These are phyloP conservation scores for Paramarasmius palmivorus DNA, from an alignment of 1,284 basidiomycete species.

Conservation along the genomic window DNA sequence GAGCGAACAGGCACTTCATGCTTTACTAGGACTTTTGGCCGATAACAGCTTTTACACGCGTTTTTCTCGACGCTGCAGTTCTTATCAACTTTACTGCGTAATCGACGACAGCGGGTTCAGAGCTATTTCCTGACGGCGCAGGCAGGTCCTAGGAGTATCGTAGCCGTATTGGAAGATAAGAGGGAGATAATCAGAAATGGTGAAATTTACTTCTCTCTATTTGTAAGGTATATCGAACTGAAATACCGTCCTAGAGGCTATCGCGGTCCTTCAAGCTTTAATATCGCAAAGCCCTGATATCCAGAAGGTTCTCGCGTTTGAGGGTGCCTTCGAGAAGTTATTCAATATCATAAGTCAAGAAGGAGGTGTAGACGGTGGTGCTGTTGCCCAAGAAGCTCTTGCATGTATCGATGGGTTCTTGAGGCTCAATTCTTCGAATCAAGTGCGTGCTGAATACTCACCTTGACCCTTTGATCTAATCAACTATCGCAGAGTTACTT, in stretches of 20 bases:
- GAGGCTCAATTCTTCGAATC: conserved; percentile 93
- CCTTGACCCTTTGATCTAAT: conserved; percentile 10
- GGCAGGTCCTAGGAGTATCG: conserved; percentile 71
- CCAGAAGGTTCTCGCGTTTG: conserved; percentile 96
- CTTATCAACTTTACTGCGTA: conserved; percentile 77
- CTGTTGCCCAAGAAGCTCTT: conserved; percentile 86
- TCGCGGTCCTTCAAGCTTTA: conserved; percentile 82
- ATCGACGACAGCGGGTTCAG: conserved; percentile 82
- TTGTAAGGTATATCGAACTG: background rate
- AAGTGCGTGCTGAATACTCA: conserved; percentile 51
- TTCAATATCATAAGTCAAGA: conserved; percentile 88
- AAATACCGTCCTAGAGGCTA: conserved; percentile 56
- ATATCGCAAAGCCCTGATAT: conserved; percentile 90
- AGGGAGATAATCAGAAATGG: conserved; percentile 85
- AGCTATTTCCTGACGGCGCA: conserved; percentile 86
- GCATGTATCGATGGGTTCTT: conserved; percentile 84
- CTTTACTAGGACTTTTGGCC: conserved; percentile 77
- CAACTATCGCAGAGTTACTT: conserved; percentile 84
- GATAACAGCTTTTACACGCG: conserved; percentile 84
- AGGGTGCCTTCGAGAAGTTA: conserved; percentile 94
- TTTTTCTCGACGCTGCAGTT: conserved; percentile 86
- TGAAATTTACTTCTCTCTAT: conserved; percentile 32
- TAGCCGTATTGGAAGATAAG: conserved; percentile 77
- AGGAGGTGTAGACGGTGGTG: conserved; percentile 90
- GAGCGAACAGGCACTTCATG: conserved; percentile 74